These are phyloP conservation scores for Schrenkiella parvula DNA, from an alignment of 345 rosid genomes.

Conservation along the genomic window DNA sequence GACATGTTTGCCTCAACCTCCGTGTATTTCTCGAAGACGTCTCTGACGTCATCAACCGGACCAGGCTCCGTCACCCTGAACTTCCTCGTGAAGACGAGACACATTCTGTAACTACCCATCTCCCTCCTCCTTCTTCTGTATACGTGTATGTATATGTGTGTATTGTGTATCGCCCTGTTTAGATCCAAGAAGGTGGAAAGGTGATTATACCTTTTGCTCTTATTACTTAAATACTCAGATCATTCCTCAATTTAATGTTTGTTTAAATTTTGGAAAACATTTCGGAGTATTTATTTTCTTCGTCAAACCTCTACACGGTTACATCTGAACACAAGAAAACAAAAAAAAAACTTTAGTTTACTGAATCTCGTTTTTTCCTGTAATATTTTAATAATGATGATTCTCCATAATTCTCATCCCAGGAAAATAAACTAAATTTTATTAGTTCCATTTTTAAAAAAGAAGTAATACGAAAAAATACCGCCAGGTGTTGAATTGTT, in stretches of 20 bases:
- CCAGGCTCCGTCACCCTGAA: slow-evolving; percentile 57
- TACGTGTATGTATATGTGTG: background rate
- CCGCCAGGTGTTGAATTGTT: slow-evolving; percentile 8
- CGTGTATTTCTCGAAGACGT: slow-evolving; percentile 49
- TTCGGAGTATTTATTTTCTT: background rate
- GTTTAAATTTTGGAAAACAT: background rate
- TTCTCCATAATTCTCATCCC: background rate
- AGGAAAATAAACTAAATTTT: too few species aligned
- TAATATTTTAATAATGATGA: background rate
- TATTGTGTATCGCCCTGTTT: slow-evolving; percentile 1
- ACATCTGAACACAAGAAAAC: slow-evolving; percentile 15
- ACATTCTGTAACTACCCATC: slow-evolving; percentile 70
- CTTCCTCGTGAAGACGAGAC: slow-evolving; percentile 67
- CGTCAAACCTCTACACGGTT: slow-evolving; percentile 20
- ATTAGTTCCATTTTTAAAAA: too few species aligned
- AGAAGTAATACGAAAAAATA: too few species aligned
- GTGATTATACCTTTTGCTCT: slow-evolving; percentile 1
- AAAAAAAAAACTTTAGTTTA: background rate
- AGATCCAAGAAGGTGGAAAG: slow-evolving; percentile 32
- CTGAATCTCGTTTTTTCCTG: background rate
- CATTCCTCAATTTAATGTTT: background rate
- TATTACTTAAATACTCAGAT: slow-evolving; percentile 12
- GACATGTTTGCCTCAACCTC: slow-evolving; percentile 56
- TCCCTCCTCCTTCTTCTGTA: background rate
- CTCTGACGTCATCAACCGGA: slow-evolving; percentile 63